Evolutionary conservation across 208 protist species (phyloP).

Genomic region (Naegleria lovaniensis): DNA sequence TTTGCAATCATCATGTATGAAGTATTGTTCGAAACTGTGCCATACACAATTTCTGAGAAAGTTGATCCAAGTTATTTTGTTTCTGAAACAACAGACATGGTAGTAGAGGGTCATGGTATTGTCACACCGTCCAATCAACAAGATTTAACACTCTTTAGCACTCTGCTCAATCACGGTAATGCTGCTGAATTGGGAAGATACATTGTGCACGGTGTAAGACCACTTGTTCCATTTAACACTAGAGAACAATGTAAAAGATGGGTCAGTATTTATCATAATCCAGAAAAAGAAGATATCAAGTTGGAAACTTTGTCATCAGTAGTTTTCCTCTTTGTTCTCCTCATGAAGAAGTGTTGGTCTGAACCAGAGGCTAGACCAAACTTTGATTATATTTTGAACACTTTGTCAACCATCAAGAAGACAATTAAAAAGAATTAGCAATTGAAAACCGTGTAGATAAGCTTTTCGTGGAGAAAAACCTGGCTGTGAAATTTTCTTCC

Average conservation of each 20-base stretch:
- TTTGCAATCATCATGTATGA: conserved; percentile 7
- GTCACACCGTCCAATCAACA: neutral
- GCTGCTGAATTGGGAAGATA: neutral
- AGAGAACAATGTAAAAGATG: neutral
- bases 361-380: neutral
- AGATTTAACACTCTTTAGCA: neutral
- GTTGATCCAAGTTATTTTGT: neutral
- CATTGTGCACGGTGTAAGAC: neutral
- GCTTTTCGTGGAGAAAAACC: no score
- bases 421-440: neutral
- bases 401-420: neutral
- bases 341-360: neutral
- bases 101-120: no score
- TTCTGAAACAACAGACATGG: neutral
- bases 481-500: no score
- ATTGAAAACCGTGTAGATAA: no score
- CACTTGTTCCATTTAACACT: neutral
- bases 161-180: neutral
- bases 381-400: neutral
- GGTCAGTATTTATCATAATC: neutral
- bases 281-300: neutral
- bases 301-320: neutral
- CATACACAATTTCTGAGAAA: neutral
- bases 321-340: neutral
- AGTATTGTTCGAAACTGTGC: neutral